Percentiles rank a stretch among this genome's conserved stretches.
These are phyloP conservation scores for Penicillium bovifimosum DNA, from an alignment of 495 filamentous ascomycete genomes.

Conservation along the genomic window DNA sequence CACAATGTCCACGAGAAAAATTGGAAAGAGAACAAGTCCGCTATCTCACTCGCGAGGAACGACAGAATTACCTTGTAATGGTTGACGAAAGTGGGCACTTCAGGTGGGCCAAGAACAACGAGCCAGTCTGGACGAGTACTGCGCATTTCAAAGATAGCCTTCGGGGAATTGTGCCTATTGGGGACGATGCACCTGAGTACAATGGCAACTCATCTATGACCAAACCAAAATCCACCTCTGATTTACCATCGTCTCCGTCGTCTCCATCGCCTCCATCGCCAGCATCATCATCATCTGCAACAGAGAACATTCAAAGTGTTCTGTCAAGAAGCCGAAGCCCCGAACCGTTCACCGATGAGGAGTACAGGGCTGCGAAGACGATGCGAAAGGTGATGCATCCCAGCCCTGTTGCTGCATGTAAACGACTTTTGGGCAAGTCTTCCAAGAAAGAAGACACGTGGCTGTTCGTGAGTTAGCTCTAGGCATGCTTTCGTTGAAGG, in stretches of 20 bases:
- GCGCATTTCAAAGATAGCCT: conserved; percentile 72
- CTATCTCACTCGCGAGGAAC: conserved; percentile 68
- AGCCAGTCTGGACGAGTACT: conserved; percentile 64
- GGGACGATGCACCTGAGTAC: conserved; percentile 54
- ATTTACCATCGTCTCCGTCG: conserved; percentile 4
- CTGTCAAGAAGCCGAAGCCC: not conserved
- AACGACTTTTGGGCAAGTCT: conserved; percentile 64
- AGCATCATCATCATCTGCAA: not conserved
- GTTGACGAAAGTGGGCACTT: conserved; percentile 63
- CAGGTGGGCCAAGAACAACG: conserved; percentile 75
- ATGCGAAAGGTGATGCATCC: conserved; percentile 60
- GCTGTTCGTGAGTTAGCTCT: conserved; percentile 62
- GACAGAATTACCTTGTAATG: conserved; percentile 64
- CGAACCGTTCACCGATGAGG: not conserved
- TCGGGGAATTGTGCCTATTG: conserved; percentile 64
- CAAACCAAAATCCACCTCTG: not conserved
- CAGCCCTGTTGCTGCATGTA: conserved; percentile 62
- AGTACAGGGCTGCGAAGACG: conserved; percentile 47
- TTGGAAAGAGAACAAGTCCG: conserved; percentile 66
- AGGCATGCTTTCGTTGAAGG: not conserved
- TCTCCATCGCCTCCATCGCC: conserved; percentile 4
- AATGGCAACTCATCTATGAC: conserved; percentile 7
- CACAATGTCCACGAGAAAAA: conserved; percentile 55
- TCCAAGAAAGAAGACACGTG: conserved; percentile 76
- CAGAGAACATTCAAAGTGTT: not conserved